Evolutionary conservation across 2,329 filamentous ascomycete genomes (phyloP).

Genomic region (Ceratocystis papillata): DNA sequence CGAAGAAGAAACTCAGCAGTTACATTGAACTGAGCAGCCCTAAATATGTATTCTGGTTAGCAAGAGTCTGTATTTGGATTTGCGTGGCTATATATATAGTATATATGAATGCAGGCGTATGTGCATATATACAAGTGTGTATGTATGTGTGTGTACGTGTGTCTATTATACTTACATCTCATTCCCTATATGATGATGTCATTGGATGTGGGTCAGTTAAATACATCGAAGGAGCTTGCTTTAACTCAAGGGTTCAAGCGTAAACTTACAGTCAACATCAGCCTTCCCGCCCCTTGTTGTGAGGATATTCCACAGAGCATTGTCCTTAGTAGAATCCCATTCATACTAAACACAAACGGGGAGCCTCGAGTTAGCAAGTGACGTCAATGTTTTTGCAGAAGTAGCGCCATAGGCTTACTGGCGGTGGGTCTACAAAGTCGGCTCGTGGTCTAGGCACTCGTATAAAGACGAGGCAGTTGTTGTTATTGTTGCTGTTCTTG

Average conservation of each 20-base stretch:
- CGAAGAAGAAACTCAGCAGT: conserved; percentile 80
- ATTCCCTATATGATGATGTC: conserved; percentile 47
- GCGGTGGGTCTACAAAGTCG: conserved; percentile 80
- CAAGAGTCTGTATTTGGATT: too few relatives aligned
- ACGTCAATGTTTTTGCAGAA: background rate
- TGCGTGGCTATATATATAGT: background rate
- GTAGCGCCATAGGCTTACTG: conserved; percentile 42
- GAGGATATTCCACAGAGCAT: conserved; percentile 78
- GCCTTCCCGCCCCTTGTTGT: conserved; percentile 72
- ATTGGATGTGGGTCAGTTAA: conserved; percentile 25
- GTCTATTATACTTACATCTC: conserved; percentile 49
- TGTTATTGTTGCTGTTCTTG: background rate
- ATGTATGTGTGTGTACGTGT: background rate
- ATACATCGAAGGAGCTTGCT: conserved; percentile 8
- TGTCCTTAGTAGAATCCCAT: conserved; percentile 82
- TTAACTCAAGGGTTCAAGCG: background rate
- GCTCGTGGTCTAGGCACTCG: conserved; percentile 80
- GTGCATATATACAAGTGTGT: too few relatives aligned
- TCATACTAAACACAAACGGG: conserved; percentile 30
- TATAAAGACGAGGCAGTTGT: conserved; percentile 63
- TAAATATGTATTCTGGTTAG: conserved; percentile 29
- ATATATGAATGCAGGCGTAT: too few relatives aligned
- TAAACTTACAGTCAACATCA: conserved; percentile 60
- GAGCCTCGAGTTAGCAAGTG: background rate
- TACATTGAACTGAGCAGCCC: conserved; percentile 69